phyloP scores from a whole-genome alignment of 106 monocot genomes.

The Narthecium ossifragum region DNA sequence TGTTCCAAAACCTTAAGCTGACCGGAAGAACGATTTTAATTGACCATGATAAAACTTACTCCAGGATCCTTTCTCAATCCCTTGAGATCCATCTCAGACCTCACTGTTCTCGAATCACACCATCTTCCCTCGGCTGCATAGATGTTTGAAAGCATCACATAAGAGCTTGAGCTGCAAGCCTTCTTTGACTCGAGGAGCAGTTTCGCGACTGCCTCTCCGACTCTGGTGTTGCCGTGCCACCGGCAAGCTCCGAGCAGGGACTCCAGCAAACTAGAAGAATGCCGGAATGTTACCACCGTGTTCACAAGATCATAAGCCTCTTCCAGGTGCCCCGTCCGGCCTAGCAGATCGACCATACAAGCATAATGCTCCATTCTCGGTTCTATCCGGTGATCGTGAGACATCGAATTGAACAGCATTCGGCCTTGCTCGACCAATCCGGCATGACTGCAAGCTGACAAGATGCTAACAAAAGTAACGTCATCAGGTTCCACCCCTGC shows the following conservation, averaged over 20 bases:
- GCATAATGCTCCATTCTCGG: constrained; percentile 51
- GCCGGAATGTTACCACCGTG: constrained; percentile 18
- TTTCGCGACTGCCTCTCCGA: constrained; percentile 48
- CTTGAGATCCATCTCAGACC: constrained; percentile 44
- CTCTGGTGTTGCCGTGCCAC: constrained; percentile 20
- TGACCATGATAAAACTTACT: constrained; percentile 21
- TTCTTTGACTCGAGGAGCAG: constrained; percentile 22
- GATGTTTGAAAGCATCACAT: constrained; percentile 63
- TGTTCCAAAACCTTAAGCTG: no score
- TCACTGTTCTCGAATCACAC: constrained; percentile 35
- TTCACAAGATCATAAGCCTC: constrained; percentile 56
- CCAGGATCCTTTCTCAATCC: constrained; percentile 55
- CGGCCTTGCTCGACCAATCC: constrained; percentile 47
- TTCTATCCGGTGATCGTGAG: constrained; percentile 20
- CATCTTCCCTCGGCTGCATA: constrained; percentile 51
- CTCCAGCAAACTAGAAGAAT: constrained; percentile 40
- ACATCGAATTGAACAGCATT: constrained; percentile 40
- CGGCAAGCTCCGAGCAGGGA: constrained; percentile 72
- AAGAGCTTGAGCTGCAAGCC: constrained; percentile 26
- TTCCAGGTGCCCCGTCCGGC: constrained; percentile 41
- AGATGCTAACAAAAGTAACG: constrained; percentile 42
- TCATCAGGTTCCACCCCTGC: constrained; percentile 33
- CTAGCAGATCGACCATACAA: constrained; percentile 57
- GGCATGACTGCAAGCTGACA: constrained; percentile 64
- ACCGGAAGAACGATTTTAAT: background rate